A percentile compares a stretch with the other conserved stretches of the same genome.
Conservation (phyloP, 331 rosid genomes). For the Rhamnella rubrinervis region DNA sequence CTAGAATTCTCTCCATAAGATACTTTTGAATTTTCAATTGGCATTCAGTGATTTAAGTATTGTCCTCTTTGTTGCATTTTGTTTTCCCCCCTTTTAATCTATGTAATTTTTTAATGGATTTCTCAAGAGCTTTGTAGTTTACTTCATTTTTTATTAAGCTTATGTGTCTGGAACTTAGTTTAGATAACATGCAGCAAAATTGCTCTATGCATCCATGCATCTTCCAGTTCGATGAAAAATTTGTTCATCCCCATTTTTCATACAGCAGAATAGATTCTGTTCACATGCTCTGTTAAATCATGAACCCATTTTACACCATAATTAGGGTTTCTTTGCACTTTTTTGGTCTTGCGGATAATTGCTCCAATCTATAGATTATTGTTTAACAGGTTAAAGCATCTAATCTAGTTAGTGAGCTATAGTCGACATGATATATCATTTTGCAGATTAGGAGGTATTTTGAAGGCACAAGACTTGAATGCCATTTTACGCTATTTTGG, state of each 20-base stretch:
- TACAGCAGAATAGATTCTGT: background rate
- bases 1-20: background rate
- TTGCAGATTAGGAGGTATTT: slow-evolving; percentile 53
- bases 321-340: background rate
- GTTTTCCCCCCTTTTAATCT: no score
- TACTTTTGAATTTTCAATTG: background rate
- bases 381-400: background rate
- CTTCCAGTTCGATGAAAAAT: background rate
- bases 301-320: no score
- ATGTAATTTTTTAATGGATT: background rate
- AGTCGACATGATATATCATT: background rate
- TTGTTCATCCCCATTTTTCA: background rate
- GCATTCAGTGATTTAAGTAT: no score
- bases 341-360: background rate
- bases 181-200: background rate
- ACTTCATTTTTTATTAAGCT: background rate
- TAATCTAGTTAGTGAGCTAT: background rate
- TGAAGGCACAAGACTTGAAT: slow-evolving; percentile 78
- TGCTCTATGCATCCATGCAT: background rate
- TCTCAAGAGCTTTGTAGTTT: no score
- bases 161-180: background rate
- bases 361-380: slow-evolving; percentile 1
- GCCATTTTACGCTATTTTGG: slow-evolving; percentile 66
- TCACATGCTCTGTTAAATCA: background rate
- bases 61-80: no score